Evolutionary conservation across 768 basidiomycete species (phyloP), one percentile per base, ranked within the genome.

Genomic region (Rubroboletus satanas): DNA sequence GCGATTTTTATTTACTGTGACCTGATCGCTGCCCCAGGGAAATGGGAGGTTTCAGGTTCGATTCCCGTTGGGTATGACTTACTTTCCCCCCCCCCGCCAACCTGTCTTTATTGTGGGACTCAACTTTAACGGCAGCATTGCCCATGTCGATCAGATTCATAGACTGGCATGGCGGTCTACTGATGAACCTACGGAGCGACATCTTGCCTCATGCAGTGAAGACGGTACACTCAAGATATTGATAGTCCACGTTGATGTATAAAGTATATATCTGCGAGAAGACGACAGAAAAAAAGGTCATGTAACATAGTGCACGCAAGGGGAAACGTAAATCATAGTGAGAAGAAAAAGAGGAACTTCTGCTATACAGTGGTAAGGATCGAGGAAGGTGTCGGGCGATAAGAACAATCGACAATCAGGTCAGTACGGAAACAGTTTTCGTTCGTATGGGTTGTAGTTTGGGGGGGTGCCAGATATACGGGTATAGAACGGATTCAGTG

Each of bases 191-290:
- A 55, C 60, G n/a, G 56, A 62, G 51, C 74, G 71, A 53, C 77
- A 83, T 55, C 79, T 98, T 49, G 95, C 92, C 33, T 92, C 85
- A 55, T 92, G 92, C 65, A 90, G 91, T 71, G 93, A 96, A 75
- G 95, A 98, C 79, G 85, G 90, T 77, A 89, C 88, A 77, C 76
- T 95, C 73, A 88, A 84, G 71, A 78, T 96, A 75, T 74, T 84
- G 71, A 77, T 76, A 66, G 75, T 91, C 74, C 81, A 78, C 62
- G 67, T 75, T 65, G 70, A 73, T 74, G 74, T 71, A 70, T 76
- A 77, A 74, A 75, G 73, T 74, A 74, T 60, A 60, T 71, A 63
- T 63, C 65, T 65, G 51, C 56, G 45, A 51, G 58, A 60, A 56
- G 55, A 39, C 39, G 18, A 44, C 45, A 54, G 56, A 57, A 5